Conservation (phyloP, 768 basidiomycete genomes). For the Boletus vermiculosoides region DNA sequence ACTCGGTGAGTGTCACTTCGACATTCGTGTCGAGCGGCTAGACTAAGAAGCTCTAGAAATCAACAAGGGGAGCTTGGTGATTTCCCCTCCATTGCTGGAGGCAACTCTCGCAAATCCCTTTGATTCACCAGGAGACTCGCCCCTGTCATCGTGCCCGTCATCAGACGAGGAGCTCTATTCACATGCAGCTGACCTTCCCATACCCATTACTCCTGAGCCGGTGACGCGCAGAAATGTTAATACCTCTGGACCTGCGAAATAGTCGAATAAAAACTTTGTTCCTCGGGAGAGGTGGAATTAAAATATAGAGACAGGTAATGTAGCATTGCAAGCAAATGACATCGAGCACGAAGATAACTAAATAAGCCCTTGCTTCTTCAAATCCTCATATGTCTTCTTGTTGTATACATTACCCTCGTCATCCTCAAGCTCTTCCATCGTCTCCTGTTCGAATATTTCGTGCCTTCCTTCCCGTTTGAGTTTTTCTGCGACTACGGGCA, state of each 20-base stretch:
- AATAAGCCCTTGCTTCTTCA: slow-evolving; percentile 94
- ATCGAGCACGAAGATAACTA: slow-evolving; percentile 29
- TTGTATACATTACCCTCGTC: slow-evolving; percentile 99
- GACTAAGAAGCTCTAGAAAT: slow-evolving; percentile 13
- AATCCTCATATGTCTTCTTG: slow-evolving; percentile 94
- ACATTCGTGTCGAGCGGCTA: neutral
- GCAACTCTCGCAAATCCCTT: slow-evolving; percentile 62
- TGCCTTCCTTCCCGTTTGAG: slow-evolving; percentile 95
- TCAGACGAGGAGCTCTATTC: slow-evolving; percentile 84
- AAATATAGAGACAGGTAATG: neutral
- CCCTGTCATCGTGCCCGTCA: slow-evolving; percentile 72
- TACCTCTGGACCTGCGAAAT: slow-evolving; percentile 9
- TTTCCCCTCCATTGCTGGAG: slow-evolving; percentile 44
- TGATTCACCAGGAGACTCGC: slow-evolving; percentile 63
- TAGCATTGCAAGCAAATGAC: slow-evolving; percentile 5
- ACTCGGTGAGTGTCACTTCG: slow-evolving; percentile 46
- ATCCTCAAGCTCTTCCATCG: slow-evolving; percentile 97
- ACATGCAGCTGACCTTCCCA: slow-evolving; percentile 66
- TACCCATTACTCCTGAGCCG: slow-evolving; percentile 54
- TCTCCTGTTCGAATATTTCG: slow-evolving; percentile 90
- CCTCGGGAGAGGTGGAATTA: neutral
- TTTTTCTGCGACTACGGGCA: slow-evolving; percentile 82
- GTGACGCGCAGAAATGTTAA: slow-evolving; percentile 4
- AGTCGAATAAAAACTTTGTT: neutral
- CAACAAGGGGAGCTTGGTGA: slow-evolving; percentile 16